phyloP scores from a whole-genome alignment of 2,329 filamentous ascomycete genomes.

The Colletotrichum eleusines region DNA sequence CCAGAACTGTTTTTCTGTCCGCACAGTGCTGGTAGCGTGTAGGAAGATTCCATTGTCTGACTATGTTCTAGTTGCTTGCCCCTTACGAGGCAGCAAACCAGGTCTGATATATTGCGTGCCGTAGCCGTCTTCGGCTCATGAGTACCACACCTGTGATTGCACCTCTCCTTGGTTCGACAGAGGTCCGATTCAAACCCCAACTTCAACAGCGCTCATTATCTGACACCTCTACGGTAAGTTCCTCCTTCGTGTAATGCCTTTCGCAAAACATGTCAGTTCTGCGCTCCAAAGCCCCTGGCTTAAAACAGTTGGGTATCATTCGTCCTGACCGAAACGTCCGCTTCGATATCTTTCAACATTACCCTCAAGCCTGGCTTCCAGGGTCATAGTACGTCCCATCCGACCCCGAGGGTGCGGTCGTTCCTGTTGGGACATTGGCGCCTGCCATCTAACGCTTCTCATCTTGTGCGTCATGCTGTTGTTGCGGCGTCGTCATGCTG shows the following conservation, averaged over 20 bases:
- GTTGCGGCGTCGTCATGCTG: constrained; percentile 14
- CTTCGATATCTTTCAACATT: neutral
- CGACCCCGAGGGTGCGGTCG: neutral
- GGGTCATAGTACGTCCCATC: constrained; percentile 27
- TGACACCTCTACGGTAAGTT: neutral
- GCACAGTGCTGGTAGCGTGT: neutral
- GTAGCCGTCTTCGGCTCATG: neutral
- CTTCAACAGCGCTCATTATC: neutral
- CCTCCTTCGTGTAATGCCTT: neutral
- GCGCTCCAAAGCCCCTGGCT: neutral
- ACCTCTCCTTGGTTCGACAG: neutral
- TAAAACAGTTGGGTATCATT: neutral
- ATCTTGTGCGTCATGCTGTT: neutral
- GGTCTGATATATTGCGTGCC: neutral
- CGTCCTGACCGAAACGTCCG: neutral
- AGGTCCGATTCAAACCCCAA: neutral
- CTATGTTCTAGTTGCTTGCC: neutral
- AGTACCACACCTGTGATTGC: neutral
- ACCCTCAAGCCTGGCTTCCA: neutral
- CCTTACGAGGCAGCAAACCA: neutral
- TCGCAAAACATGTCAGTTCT: neutral
- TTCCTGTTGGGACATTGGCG: neutral
- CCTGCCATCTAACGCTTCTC: constrained; percentile 2
- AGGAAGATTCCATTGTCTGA: neutral
- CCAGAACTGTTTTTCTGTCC: neutral